phyloP scores from a whole-genome alignment of 148 eudicot species.

The Vaccinium vitisidaea region DNA sequence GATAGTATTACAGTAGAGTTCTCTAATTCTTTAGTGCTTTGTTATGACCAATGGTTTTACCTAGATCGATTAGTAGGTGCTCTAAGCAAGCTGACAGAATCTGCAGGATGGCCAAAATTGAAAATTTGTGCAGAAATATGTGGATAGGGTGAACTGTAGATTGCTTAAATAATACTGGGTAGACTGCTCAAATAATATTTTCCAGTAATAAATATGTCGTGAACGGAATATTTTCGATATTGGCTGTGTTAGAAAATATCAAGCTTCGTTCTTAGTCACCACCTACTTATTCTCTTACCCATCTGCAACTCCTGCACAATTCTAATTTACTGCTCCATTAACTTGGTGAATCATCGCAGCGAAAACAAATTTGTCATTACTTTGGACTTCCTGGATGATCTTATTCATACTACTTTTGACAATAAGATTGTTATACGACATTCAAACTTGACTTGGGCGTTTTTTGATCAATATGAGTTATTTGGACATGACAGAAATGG shows the following conservation, averaged over 20 bases:
- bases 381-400: neutral
- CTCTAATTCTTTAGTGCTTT: neutral
- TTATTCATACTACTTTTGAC: neutral
- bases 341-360: neutral
- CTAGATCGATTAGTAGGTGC: neutral
- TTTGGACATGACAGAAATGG: slow-evolving; percentile 62
- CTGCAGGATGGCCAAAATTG: neutral
- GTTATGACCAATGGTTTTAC: neutral
- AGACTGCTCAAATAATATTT: neutral
- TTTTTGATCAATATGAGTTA: neutral
- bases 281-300: neutral
- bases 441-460: neutral
- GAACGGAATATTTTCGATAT: neutral
- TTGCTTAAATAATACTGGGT: neutral
- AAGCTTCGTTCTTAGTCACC: neutral
- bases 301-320: slow-evolving; percentile 5
- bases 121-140: neutral
- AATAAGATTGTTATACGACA: neutral
- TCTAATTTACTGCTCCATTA: neutral
- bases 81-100: neutral
- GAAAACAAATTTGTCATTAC: neutral
- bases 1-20: neutral
- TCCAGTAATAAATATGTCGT: neutral
- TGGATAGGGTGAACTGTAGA: neutral
- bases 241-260: neutral